These are phyloP conservation scores for Trichaptum fuscoviolaceum DNA, from an alignment of 768 basidiomycete species.

Conservation along the genomic window DNA sequence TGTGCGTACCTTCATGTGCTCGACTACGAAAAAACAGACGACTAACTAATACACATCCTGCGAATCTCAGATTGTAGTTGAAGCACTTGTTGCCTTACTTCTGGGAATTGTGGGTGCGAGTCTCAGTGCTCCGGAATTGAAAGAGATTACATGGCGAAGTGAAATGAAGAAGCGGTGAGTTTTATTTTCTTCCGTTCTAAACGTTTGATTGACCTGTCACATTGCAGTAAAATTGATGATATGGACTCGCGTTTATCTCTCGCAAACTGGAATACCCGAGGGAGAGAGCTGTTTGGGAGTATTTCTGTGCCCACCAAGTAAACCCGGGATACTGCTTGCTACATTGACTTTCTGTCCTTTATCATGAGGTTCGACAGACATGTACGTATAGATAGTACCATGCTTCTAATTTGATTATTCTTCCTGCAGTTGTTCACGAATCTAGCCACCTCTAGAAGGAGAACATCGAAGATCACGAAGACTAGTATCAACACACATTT, in stretches of 20 bases:
- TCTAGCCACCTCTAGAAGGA: no score
- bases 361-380: no score
- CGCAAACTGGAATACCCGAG: slow-evolving; percentile 58
- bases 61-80: slow-evolving; percentile 52
- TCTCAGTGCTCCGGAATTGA: slow-evolving; percentile 60
- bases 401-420: no score
- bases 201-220: not conserved
- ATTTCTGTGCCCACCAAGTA: not conserved
- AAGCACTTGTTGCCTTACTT: slow-evolving; percentile 58
- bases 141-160: slow-evolving; percentile 84
- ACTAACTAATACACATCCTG: not conserved
- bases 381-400: no score
- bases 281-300: slow-evolving; percentile 27
- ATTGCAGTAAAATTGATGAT: slow-evolving; percentile 60
- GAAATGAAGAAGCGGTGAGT: slow-evolving; percentile 80
- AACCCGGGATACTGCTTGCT: no score
- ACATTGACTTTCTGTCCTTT: no score
- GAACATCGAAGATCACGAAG: no score
- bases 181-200: not conserved
- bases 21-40: not conserved
- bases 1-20: slow-evolving; percentile 21
- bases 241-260: slow-evolving; percentile 70
- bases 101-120: slow-evolving; percentile 70
- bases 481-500: no score
- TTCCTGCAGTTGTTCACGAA: no score